Conservation (phyloP, 805 yeast species). For the Starmerella stigmatis region DNA sequence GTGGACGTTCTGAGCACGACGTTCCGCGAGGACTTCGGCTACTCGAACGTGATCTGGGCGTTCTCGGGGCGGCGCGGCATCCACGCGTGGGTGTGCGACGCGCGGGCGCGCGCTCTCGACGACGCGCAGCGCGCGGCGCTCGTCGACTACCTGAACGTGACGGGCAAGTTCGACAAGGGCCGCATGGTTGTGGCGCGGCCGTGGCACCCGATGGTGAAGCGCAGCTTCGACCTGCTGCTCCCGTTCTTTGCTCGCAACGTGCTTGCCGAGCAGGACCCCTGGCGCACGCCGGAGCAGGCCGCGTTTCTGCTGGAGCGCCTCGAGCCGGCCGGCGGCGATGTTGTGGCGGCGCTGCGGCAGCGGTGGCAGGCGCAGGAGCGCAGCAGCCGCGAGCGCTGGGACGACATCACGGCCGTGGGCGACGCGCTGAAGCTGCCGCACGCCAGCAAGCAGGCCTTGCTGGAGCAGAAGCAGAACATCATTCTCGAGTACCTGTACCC, state of each 20-base stretch:
- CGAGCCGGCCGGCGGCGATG: slow-evolving; percentile 27
- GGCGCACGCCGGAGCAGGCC: slow-evolving; percentile 28
- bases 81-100: slow-evolving; percentile 95
- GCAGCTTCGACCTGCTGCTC: slow-evolving; percentile 61
- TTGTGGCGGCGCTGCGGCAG: slow-evolving; percentile 38
- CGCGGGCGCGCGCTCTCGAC: slow-evolving; percentile 60
- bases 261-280: slow-evolving; percentile 77
- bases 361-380: slow-evolving; percentile 46
- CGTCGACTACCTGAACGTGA: slow-evolving; percentile 72
- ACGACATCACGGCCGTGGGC: slow-evolving; percentile 46
- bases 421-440: slow-evolving; percentile 22
- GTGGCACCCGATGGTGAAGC: slow-evolving; percentile 69
- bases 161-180: slow-evolving; percentile 38
- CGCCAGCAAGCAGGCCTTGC: slow-evolving; percentile 40
- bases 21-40: slow-evolving; percentile 80
- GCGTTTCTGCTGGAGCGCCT: slow-evolving; percentile 49
- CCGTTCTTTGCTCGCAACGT: slow-evolving; percentile 54
- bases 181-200: slow-evolving; percentile 55
- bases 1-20: slow-evolving; percentile 62
- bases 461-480: slow-evolving; percentile 70
- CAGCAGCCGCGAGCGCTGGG: slow-evolving; percentile 63
- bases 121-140: slow-evolving; percentile 69
- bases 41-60: slow-evolving; percentile 79
- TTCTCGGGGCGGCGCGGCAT: slow-evolving; percentile 98
- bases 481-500: slow-evolving; percentile 78